Percentiles rank a stretch among this genome's conserved stretches.
Evolutionary conservation across 108 stramenopile species (phyloP).

Genomic region (Nannochloropsis oceanica): DNA sequence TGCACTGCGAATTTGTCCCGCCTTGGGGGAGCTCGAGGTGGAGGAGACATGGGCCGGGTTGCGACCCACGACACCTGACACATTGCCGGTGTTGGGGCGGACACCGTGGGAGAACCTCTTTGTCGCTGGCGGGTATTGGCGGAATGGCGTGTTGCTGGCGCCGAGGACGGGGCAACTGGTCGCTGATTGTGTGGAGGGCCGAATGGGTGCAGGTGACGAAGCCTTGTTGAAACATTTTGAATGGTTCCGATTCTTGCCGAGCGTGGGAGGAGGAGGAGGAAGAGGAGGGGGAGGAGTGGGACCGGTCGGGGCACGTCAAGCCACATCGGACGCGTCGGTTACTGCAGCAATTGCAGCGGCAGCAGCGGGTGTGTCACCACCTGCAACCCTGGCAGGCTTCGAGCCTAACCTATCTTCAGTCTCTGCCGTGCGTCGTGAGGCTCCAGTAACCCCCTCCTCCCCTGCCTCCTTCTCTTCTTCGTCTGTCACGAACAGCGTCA

Average conservation of each 20-base stretch:
- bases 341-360: too few species aligned
- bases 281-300: not conserved
- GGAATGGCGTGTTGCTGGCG: constrained; percentile 77
- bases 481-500: too few species aligned
- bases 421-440: too few species aligned
- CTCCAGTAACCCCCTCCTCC: too few species aligned
- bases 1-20: constrained; percentile 56
- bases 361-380: too few species aligned
- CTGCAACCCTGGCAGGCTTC: too few species aligned
- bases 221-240: not conserved
- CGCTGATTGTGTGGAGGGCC: constrained; percentile 22
- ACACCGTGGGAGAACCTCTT: constrained; percentile 55
- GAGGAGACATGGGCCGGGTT: constrained; percentile 83
- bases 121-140: constrained; percentile 81
- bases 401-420: too few species aligned
- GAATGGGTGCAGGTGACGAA: not conserved
- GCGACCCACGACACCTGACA: constrained; percentile 79
- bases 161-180: constrained; percentile 53
- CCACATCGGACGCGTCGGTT: too few species aligned
- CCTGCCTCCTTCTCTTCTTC: too few species aligned
- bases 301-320: too few species aligned
- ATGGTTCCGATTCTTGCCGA: constrained; percentile 7
- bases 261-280: not conserved
- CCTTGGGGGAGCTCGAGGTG: constrained; percentile 52
- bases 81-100: constrained; percentile 64